A percentile compares a stretch with the other conserved stretches of the same genome.
phyloP scores from a whole-genome alignment of 2,329 filamentous ascomycete genomes.

The Mycogone perniciosa region DNA sequence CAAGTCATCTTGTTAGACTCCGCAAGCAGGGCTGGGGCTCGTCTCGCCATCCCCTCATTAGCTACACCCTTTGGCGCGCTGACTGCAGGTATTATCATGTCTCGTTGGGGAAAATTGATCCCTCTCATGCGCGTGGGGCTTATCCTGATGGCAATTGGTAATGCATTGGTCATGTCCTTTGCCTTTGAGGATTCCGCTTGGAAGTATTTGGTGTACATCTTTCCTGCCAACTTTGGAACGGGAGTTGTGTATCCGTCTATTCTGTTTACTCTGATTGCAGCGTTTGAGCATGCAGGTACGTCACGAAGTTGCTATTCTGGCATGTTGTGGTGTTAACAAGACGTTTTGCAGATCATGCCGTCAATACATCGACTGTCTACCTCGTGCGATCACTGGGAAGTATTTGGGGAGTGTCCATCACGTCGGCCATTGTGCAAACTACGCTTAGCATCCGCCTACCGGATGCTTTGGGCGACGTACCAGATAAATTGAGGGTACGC shows the following conservation, averaged over 20 bases:
- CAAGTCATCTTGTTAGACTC: constrained; percentile 60
- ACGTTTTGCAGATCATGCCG: constrained; percentile 45
- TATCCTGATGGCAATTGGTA: constrained; percentile 47
- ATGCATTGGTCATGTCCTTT: constrained; percentile 44
- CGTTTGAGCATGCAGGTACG: constrained; percentile 55
- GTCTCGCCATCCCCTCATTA: constrained; percentile 57
- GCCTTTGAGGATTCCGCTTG: constrained; percentile 43
- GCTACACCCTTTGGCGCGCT: constrained; percentile 53
- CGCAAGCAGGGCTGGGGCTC: constrained; percentile 56
- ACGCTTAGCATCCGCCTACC: constrained; percentile 50
- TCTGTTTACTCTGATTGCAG: constrained; percentile 56
- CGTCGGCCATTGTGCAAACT: constrained; percentile 57
- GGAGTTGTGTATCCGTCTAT: constrained; percentile 54
- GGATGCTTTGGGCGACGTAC: constrained; percentile 45
- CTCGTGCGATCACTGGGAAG: constrained; percentile 56
- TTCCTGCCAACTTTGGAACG: constrained; percentile 53
- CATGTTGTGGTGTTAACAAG: constrained; percentile 19
- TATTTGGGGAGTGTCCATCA: constrained; percentile 58
- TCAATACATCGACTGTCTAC: constrained; percentile 57
- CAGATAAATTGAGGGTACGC: constrained; percentile 52
- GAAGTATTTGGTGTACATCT: constrained; percentile 51
- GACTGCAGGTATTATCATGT: constrained; percentile 52
- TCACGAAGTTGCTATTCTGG: not conserved
- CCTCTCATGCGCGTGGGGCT: constrained; percentile 46
- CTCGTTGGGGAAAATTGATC: constrained; percentile 46